Evolutionary conservation across 805 yeast genomes (phyloP).

Genomic region (Pichia membranifaciens): DNA sequence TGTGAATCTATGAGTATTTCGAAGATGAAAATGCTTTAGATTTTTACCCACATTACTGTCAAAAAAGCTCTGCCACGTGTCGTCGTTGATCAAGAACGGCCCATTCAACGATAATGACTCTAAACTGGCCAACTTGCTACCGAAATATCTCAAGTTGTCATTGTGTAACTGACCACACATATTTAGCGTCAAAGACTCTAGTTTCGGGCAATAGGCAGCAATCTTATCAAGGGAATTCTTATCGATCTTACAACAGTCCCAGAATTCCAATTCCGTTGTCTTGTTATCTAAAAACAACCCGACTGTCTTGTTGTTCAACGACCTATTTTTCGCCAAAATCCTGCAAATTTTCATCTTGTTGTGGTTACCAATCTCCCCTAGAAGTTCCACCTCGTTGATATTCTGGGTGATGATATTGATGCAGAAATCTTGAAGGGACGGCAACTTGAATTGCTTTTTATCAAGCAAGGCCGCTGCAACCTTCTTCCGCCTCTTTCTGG

Average conservation of each 20-base stretch:
- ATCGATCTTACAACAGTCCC: constrained; percentile 87
- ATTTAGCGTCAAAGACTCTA: constrained; percentile 58
- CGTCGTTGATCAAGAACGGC: constrained; percentile 75
- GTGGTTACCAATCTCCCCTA: constrained; percentile 71
- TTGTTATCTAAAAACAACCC: constrained; percentile 64
- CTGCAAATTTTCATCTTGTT: constrained; percentile 68
- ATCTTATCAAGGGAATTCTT: constrained; percentile 60
- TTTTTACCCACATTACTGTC: constrained; percentile 44
- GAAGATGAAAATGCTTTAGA: constrained; percentile 54
- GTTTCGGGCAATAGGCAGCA: constrained; percentile 71
- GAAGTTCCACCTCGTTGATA: constrained; percentile 67
- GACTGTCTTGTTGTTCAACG: constrained; percentile 66
- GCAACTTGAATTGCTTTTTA: constrained; percentile 52
- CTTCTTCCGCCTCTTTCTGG: constrained; percentile 69
- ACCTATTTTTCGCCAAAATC: constrained; percentile 77
- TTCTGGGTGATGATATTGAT: constrained; percentile 59
- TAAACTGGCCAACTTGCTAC: constrained; percentile 51
- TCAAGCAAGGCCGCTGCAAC: constrained; percentile 82
- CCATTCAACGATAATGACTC: constrained; percentile 70
- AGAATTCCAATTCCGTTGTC: constrained; percentile 56
- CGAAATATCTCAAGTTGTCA: constrained; percentile 60
- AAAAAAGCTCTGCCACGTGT: constrained; percentile 74
- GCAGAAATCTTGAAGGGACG: constrained; percentile 78
- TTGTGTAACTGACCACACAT: constrained; percentile 94
- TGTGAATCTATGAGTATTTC: constrained; percentile 79